Conservation (phyloP, 192 early-diverging fungal genomes). For the Glomus cerebriforme region DNA sequence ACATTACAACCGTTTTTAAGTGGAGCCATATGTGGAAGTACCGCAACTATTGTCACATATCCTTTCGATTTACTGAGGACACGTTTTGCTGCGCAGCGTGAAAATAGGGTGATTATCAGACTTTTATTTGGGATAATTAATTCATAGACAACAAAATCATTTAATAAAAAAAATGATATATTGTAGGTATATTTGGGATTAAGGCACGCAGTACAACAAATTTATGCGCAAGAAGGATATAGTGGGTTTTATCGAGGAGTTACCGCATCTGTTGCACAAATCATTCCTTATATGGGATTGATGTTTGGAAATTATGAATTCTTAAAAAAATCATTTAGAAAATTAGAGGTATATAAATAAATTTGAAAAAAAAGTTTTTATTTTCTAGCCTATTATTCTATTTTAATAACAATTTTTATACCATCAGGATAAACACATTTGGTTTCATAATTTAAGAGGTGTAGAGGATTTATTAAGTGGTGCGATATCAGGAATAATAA, state of each 20-base stretch:
- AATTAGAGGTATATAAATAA: constrained; percentile 34
- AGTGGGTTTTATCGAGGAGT: constrained; percentile 86
- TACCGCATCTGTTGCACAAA: constrained; percentile 78
- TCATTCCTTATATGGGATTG: constrained; percentile 95
- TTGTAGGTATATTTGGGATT: constrained; percentile 67
- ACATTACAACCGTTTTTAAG: constrained; percentile 63
- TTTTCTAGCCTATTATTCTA: not conserved
- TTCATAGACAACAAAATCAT: not conserved
- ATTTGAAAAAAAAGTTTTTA: not conserved
- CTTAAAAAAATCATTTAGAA: not conserved
- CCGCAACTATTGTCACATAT: constrained; percentile 83
- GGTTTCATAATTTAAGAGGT: constrained; percentile 32
- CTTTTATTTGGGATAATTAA: too few relatives aligned
- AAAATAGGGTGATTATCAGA: constrained; percentile 40
- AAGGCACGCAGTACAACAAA: constrained; percentile 62
- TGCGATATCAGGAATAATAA: constrained; percentile 75
- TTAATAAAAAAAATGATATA: not conserved
- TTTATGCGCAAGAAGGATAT: constrained; percentile 73
- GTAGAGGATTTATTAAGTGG: constrained; percentile 76
- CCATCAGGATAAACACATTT: constrained; percentile 34
- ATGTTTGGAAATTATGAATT: constrained; percentile 67
- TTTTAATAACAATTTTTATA: not conserved
- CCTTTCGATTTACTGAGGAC: constrained; percentile 97
- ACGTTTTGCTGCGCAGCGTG: constrained; percentile 85
- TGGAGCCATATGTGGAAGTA: constrained; percentile 76